Percentiles rank a stretch among this genome's conserved stretches.
phyloP scores from a whole-genome alignment of 495 filamentous ascomycete genomes.

The Trichoderma asperelloides region DNA sequence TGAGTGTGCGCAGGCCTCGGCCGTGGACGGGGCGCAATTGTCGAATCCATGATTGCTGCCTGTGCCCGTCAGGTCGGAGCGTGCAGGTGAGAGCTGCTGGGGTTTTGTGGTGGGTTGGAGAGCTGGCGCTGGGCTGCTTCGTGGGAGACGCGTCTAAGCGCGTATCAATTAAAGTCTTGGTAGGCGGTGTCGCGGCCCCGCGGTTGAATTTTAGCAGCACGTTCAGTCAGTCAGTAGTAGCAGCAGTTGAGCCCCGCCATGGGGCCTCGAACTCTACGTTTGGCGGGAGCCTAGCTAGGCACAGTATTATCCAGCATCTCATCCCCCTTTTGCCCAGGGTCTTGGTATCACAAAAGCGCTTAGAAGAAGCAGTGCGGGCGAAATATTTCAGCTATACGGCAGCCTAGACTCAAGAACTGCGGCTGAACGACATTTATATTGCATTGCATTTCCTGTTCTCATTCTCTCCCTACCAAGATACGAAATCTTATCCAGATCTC shows the following conservation, averaged over 20 bases:
- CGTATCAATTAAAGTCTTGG: constrained; percentile 11
- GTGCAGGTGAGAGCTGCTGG: not conserved
- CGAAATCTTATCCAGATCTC: not conserved
- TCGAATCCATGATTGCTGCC: constrained; percentile 33
- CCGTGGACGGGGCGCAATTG: constrained; percentile 37
- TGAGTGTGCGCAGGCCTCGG: constrained; percentile 44
- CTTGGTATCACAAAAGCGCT: not conserved
- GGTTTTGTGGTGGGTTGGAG: not conserved
- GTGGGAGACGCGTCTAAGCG: constrained; percentile 2
- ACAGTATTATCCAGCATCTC: not conserved
- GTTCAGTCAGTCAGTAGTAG: not conserved
- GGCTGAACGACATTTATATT: not conserved
- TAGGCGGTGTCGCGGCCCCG: constrained; percentile 1
- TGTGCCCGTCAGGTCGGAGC: not conserved
- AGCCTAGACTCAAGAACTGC: not conserved
- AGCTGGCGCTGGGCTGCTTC: not conserved
- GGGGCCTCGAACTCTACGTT: not conserved
- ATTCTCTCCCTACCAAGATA: not conserved
- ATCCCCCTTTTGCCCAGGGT: not conserved
- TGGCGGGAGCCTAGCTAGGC: not conserved
- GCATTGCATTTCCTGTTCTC: not conserved
- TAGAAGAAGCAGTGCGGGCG: not conserved
- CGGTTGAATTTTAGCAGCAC: not conserved
- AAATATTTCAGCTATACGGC: not conserved
- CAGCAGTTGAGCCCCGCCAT: not conserved